A percentile compares a stretch with the other conserved stretches of the same genome.
Conservation (phyloP, 495 filamentous ascomycete genomes). For the Beverwykella pulmonaria region DNA sequence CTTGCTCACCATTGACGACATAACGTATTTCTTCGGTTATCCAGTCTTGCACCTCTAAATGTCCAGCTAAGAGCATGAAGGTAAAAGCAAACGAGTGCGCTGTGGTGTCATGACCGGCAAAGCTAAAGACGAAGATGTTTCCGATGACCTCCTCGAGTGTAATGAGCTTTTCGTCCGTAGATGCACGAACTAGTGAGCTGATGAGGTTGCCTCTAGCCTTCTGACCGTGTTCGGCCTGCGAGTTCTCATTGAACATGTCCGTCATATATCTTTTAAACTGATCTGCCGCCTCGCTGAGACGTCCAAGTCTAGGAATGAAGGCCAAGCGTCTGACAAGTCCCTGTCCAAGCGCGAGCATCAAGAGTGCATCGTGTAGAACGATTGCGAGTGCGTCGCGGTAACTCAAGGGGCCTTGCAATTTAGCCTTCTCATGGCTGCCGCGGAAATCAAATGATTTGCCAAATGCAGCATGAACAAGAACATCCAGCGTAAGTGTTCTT, state of each 20-base stretch:
- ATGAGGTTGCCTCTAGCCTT: slow-evolving; percentile 3
- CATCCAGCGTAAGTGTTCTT: slow-evolving; percentile 45
- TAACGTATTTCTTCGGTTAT: slow-evolving; percentile 45
- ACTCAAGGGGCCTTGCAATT: slow-evolving; percentile 25
- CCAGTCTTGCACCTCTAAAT: slow-evolving; percentile 50
- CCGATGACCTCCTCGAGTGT: slow-evolving; percentile 51
- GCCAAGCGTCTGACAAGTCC: slow-evolving; percentile 14
- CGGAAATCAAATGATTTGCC: slow-evolving; percentile 45
- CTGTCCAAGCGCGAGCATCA: slow-evolving; percentile 11
- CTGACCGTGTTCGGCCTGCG: background rate
- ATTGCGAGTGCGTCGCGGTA: slow-evolving; percentile 14
- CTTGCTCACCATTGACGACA: slow-evolving; percentile 38
- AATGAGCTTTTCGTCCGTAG: slow-evolving; percentile 33
- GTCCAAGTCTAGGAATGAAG: background rate
- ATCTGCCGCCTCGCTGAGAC: background rate
- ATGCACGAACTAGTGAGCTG: slow-evolving; percentile 15
- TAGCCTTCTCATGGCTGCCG: slow-evolving; percentile 20
- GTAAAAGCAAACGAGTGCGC: slow-evolving; percentile 51
- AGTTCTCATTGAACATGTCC: slow-evolving; percentile 20
- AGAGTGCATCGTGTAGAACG: slow-evolving; percentile 12
- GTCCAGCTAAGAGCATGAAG: slow-evolving; percentile 49
- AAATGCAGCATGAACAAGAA: slow-evolving; percentile 46
- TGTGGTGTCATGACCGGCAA: slow-evolving; percentile 58
- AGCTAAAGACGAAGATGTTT: slow-evolving; percentile 54
- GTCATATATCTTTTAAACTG: slow-evolving; percentile 25